A percentile compares a stretch with the other conserved stretches of the same genome.
phyloP scores from a whole-genome alignment of 495 filamentous ascomycete genomes.

The Aspergillus asperescens region DNA sequence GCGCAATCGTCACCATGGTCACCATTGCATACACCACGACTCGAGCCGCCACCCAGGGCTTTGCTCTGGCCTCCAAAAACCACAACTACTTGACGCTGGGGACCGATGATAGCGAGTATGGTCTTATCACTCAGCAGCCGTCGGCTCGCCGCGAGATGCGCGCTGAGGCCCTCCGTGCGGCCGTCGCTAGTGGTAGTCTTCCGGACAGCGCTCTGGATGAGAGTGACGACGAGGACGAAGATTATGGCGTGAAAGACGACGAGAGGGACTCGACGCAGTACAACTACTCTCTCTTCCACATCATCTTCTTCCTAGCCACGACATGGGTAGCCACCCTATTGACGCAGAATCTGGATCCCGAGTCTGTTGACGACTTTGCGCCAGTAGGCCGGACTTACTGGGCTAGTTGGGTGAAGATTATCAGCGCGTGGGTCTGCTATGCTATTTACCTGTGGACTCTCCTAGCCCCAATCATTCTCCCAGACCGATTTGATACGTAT shows the following conservation, averaged over 20 bases:
- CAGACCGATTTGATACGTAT: conserved; percentile 68
- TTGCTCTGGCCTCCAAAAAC: conserved; percentile 68
- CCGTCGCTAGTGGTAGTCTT: conserved; percentile 83
- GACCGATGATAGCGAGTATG: conserved; percentile 72
- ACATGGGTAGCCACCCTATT: conserved; percentile 92
- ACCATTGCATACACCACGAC: conserved; percentile 98
- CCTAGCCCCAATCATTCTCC: conserved; percentile 77
- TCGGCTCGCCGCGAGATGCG: conserved; percentile 80
- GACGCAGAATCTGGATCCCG: conserved; percentile 73
- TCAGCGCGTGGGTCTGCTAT: conserved; percentile 96
- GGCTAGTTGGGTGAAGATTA: conserved; percentile 99
- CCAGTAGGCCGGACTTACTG: conserved; percentile 93
- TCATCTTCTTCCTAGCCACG: conserved; percentile 96
- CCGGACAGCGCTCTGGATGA: conserved; percentile 86
- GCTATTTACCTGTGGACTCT: conserved; percentile 90
- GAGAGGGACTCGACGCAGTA: conserved; percentile 88
- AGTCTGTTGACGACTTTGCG: conserved; percentile 66
- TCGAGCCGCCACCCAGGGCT: conserved; percentile 87
- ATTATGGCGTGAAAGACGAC: conserved; percentile 67
- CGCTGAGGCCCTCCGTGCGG: conserved; percentile 80
- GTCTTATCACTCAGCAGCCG: conserved; percentile 85
- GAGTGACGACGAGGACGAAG: conserved; percentile 63
- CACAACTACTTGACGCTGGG: conserved; percentile 54
- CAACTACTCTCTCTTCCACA: conserved; percentile 92
- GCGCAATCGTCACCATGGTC: conserved; percentile 92